Evolutionary conservation across 352 stramenopile genomes (phyloP).

Genomic region (Thalassiosira pacifica): DNA sequence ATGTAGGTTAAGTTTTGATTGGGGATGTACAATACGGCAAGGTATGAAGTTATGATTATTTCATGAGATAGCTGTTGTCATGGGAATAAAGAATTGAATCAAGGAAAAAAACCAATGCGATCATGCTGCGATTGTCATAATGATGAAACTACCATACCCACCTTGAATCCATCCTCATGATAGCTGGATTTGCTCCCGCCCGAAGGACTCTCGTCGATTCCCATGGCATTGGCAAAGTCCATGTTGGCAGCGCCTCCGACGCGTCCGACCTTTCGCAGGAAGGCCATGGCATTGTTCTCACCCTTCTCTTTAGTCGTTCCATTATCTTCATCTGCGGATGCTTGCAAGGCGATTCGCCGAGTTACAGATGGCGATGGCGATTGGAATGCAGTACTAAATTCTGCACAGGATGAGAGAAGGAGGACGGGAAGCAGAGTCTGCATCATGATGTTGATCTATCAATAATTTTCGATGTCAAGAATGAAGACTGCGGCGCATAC

Average conservation of each 20-base stretch:
- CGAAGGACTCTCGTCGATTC: conserved; percentile 72
- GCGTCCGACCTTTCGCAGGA: conserved; percentile 71
- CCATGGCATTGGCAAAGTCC: conserved; percentile 76
- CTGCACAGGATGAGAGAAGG: not conserved
- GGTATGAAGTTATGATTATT: too few relatives aligned
- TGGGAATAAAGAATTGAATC: too few relatives aligned
- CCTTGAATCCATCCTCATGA: conserved; percentile 56
- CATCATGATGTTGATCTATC: conserved; percentile 4
- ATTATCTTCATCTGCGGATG: not conserved
- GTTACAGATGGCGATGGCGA: not conserved
- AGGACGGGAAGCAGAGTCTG: conserved; percentile 1
- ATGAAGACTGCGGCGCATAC: too few relatives aligned
- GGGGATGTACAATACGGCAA: too few relatives aligned
- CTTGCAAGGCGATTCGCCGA: not conserved
- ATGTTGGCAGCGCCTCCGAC: conserved; percentile 71
- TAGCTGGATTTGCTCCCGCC: conserved; percentile 53
- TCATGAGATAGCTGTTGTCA: too few relatives aligned
- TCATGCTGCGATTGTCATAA: too few relatives aligned
- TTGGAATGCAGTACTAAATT: conserved; percentile 8
- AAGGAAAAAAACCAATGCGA: too few relatives aligned
- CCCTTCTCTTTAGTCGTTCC: conserved; percentile 16
- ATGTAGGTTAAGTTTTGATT: too few relatives aligned
- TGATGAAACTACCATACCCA: too few relatives aligned
- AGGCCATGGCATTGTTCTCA: conserved; percentile 81
- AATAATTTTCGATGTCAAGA: too few relatives aligned